Conservation (phyloP, 805 yeast genomes). For the Lipomyces chichibuensis region DNA sequence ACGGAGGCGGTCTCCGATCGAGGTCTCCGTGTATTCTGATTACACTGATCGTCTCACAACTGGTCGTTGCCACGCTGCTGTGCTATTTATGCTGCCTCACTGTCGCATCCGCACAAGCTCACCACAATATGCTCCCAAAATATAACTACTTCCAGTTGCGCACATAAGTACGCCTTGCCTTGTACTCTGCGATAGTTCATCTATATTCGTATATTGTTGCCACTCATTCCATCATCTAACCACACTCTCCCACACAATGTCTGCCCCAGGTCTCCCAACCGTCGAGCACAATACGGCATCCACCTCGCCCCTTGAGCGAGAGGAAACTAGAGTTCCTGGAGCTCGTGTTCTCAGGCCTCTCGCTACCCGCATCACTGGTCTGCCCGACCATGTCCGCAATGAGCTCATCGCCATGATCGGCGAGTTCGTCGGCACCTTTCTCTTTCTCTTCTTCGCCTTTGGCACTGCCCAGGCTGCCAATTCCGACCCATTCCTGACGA, state of each 20-base stretch:
- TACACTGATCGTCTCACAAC: too few relatives aligned
- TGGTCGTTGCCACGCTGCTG: too few relatives aligned
- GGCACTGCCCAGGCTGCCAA: slow-evolving; percentile 84
- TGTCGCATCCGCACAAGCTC: too few relatives aligned
- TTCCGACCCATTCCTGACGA: slow-evolving; percentile 37
- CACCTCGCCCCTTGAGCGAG: not conserved
- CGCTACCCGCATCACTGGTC: slow-evolving; percentile 38
- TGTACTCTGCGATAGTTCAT: too few relatives aligned
- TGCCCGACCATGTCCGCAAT: slow-evolving; percentile 55
- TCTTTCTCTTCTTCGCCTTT: slow-evolving; percentile 80
- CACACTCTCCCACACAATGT: not conserved
- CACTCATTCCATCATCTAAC: not conserved
- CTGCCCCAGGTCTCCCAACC: not conserved
- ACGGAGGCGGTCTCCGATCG: too few relatives aligned
- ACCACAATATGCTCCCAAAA: too few relatives aligned
- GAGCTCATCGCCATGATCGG: slow-evolving; percentile 71
- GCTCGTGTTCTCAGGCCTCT: not conserved
- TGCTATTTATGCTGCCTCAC: too few relatives aligned
- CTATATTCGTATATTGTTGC: too few relatives aligned
- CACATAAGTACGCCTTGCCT: too few relatives aligned
- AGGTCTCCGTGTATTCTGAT: too few relatives aligned
- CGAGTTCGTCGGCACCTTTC: slow-evolving; percentile 84
- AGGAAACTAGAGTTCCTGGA: not conserved
- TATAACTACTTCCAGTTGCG: too few relatives aligned
- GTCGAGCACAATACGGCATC: not conserved